Percentiles rank a stretch among this genome's conserved stretches.
phyloP scores from a whole-genome alignment of 1,284 basidiomycete genomes.

The Leccinum pachyderme region DNA sequence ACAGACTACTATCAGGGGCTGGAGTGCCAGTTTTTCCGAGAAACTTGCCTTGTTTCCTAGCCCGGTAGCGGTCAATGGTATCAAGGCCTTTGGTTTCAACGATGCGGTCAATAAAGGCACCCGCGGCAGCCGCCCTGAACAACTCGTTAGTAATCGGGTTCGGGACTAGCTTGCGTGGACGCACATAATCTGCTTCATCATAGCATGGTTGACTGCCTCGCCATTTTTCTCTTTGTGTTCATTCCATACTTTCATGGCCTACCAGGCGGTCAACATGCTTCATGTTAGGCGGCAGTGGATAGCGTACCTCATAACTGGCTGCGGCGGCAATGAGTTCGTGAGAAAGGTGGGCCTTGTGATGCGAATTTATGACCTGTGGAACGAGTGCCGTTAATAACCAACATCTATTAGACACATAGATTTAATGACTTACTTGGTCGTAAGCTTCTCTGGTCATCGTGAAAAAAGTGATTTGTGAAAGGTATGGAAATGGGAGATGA shows the following conservation, averaged over 20 bases:
- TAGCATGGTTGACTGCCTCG: constrained; percentile 12
- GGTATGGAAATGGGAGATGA: neutral
- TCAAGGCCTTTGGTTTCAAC: constrained; percentile 55
- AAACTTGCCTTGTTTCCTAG: constrained; percentile 33
- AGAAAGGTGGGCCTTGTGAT: constrained; percentile 24
- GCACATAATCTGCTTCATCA: constrained; percentile 25
- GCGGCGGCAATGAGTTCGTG: constrained; percentile 32
- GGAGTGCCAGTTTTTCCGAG: accelerated
- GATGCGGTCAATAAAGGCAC: constrained; percentile 44
- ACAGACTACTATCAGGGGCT: neutral
- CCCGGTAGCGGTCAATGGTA: constrained; percentile 34
- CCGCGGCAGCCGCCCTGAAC: constrained; percentile 34
- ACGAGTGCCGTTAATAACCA: neutral
- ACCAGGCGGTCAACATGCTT: constrained; percentile 3
- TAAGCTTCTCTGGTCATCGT: neutral
- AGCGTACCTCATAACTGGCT: constrained; percentile 26
- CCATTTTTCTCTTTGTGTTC: constrained; percentile 20
- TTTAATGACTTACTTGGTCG: neutral
- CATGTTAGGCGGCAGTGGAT: neutral
- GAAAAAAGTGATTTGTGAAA: neutral
- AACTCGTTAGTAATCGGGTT: neutral
- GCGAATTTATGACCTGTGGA: neutral
- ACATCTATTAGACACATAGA: neutral
- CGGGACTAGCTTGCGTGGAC: constrained; percentile 1
- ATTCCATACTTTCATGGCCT: constrained; percentile 31